A percentile compares a stretch with the other conserved stretches of the same genome.
These are phyloP conservation scores for Suillus tomentosus DNA, from an alignment of 768 basidiomycete genomes.

Conservation along the genomic window DNA sequence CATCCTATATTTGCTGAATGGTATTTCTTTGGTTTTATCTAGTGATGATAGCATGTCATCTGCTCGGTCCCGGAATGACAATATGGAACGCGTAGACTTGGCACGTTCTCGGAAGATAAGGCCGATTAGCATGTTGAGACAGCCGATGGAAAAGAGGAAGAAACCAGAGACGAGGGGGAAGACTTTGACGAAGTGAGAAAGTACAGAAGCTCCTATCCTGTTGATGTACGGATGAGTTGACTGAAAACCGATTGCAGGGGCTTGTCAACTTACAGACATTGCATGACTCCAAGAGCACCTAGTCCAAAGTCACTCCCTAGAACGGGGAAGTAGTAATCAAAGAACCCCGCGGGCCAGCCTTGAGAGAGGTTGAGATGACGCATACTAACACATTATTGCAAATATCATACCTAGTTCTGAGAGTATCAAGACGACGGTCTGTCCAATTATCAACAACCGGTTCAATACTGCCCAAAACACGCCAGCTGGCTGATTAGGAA, in stretches of 20 bases:
- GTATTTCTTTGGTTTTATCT: constrained; percentile 19
- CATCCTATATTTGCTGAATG: constrained; percentile 79
- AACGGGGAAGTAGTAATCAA: constrained; percentile 88
- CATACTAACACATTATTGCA: background rate
- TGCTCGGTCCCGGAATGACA: constrained; percentile 61
- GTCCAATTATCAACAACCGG: constrained; percentile 82
- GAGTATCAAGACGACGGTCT: constrained; percentile 69
- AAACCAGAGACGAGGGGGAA: constrained; percentile 88
- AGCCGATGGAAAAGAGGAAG: constrained; percentile 82
- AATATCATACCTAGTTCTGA: constrained; percentile 43
- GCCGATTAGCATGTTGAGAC: constrained; percentile 79
- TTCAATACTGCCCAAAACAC: constrained; percentile 90
- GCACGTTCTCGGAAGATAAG: constrained; percentile 74
- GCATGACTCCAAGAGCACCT: constrained; percentile 85
- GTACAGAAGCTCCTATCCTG: constrained; percentile 68
- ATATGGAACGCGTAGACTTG: constrained; percentile 67
- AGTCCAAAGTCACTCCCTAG: constrained; percentile 86
- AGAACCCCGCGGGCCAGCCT: constrained; percentile 77
- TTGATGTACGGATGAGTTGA: background rate
- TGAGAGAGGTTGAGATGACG: background rate
- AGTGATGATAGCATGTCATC: constrained; percentile 58
- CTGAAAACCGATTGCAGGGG: background rate
- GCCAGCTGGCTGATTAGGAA: constrained; percentile 93
- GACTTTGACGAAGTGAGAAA: constrained; percentile 76
- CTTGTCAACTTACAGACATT: constrained; percentile 62